Conservation (phyloP, 2,329 filamentous ascomycete genomes). For the Sporothrix pseudoabietina region DNA sequence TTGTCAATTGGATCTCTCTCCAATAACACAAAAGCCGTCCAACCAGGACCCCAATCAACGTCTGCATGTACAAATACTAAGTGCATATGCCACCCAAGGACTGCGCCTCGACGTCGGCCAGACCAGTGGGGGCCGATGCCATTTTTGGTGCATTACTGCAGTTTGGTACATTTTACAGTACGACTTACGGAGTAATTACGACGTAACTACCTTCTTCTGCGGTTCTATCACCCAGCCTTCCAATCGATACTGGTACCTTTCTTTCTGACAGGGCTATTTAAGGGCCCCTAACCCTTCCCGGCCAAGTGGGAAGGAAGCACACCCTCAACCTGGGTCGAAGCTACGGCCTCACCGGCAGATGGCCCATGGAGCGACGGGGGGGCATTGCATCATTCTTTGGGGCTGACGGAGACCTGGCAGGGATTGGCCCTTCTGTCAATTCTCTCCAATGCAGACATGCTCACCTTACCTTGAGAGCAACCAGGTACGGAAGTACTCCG, state of each 20-base stretch:
- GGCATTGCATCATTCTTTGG: conserved; percentile 29
- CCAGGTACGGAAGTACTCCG: background rate
- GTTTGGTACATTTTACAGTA: background rate
- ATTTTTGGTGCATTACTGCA: conserved; percentile 17
- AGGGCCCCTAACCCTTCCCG: conserved; percentile 23
- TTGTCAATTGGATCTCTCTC: background rate
- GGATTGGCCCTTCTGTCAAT: background rate
- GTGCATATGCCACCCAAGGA: background rate
- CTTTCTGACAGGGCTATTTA: background rate
- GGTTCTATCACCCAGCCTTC: background rate
- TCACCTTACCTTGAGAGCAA: background rate
- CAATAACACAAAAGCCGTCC: conserved; percentile 7
- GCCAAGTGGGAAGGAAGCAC: conserved; percentile 27
- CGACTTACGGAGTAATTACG: no score
- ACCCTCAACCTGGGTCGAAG: background rate
- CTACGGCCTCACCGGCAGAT: conserved; percentile 33
- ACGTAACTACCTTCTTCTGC: background rate
- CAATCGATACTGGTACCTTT: background rate
- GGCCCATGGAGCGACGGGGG: conserved; percentile 17
- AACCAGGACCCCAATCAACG: conserved; percentile 10
- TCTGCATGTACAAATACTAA: background rate
- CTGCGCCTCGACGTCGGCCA: conserved; percentile 24
- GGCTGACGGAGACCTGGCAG: conserved; percentile 21
- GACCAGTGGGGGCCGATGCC: conserved; percentile 18
- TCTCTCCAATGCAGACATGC: background rate